Evolutionary conservation across 768 basidiomycete species (phyloP), one percentile per base, ranked within the genome.

Genomic region (Tulasnella calospora): DNA sequence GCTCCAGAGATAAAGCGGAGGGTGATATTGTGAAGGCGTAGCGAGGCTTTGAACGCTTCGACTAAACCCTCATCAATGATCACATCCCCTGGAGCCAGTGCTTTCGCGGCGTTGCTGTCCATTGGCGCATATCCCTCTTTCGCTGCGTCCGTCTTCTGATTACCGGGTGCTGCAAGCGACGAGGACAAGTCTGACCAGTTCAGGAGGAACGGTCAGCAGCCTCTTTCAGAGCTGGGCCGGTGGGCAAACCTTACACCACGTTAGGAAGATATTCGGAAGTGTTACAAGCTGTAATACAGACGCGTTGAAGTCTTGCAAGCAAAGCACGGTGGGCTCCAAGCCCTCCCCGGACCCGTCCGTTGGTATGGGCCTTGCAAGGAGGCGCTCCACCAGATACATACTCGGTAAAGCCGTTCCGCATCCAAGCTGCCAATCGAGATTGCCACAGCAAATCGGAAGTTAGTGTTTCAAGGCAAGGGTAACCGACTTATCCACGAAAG

Each of bases 341-440:
- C 77, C 23, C 78, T 67, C n/a, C n/a, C n/a, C n/a, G n/a, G n/a
- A 30, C 38, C 74, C 17, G 75, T 79, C 6, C 80, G 80, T 3
- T 80, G 81, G 23, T 80, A 81, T 81, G 83, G 47, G 33, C 36
- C 74, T 80, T 38, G 84, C 87, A 76, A 94, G 89, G 6, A 96
- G 81, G 69, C 88, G 84, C 8, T 88, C 86, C 0, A 98, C 86
- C 77, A 97, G 85, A 80, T 89, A 94, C 13, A 94, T 84, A 0
- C 92, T 91, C 0, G 97, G 97, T 0, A 98, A 84, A 0, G 92
- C 93, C 0, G 97, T 98, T 27, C 97, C 97, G 83, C 97, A 99
- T 0, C 97, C 97, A 74, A 98, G 84, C 96, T 98, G 77, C n/a
- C 0, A 19, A 76, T 7, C n/a, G 61, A 35, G 55, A 57, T 57